Conservation (phyloP, 2,329 filamentous ascomycete genomes). For the Aspergillus texensis region DNA sequence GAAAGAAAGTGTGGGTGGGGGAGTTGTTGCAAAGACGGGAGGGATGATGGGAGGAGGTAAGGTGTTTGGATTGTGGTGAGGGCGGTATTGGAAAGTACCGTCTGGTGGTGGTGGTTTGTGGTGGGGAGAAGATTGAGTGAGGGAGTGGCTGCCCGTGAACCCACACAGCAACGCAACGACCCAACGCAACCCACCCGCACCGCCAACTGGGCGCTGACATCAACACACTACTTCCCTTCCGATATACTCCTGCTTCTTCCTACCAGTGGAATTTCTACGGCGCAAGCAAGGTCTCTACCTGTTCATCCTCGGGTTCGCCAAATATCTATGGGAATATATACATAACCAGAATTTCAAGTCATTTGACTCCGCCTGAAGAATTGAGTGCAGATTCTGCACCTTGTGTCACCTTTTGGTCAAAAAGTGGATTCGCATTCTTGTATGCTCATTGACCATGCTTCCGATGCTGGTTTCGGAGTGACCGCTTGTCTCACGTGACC, state of each 20-base stretch:
- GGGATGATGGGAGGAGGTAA: conserved; percentile 17
- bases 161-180: conserved; percentile 13
- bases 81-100: conserved; percentile 21
- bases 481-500: neutral
- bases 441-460: neutral
- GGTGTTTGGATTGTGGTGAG: conserved; percentile 13
- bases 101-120: conserved; percentile 16
- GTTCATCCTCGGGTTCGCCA: neutral
- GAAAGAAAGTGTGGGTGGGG: conserved; percentile 4
- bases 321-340: neutral
- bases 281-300: neutral
- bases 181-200: conserved; percentile 11
- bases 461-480: neutral
- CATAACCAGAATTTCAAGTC: neutral
- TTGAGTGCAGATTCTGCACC: neutral
- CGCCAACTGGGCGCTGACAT: conserved; percentile 23
- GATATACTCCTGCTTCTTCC: neutral
- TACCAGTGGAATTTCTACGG: neutral
- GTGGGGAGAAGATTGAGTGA: conserved; percentile 16
- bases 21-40: conserved; percentile 12
- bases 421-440: neutral
- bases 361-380: neutral
- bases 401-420: neutral
- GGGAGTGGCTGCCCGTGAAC: conserved; percentile 23
- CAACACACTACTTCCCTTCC: conserved; percentile 17